phyloP scores from a whole-genome alignment of 768 basidiomycete species.

The Mycena belliarum region DNA sequence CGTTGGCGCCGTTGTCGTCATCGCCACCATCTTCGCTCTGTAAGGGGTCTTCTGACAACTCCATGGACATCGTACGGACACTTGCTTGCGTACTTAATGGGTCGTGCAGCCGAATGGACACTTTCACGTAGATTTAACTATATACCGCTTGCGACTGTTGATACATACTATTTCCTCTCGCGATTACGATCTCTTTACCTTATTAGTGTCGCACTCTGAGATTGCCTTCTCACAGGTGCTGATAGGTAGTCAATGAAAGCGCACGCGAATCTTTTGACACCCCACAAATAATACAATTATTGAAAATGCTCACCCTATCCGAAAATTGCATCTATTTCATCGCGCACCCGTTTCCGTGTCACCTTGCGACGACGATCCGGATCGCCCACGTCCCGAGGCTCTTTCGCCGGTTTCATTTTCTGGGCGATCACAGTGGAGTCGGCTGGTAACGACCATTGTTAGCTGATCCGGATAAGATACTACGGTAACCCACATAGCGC shows the following conservation, averaged over 20 bases:
- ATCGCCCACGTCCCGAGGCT: too few species aligned
- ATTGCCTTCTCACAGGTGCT: constrained; percentile 26
- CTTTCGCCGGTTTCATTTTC: background rate
- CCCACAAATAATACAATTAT: background rate
- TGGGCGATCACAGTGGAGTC: background rate
- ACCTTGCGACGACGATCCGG: constrained; percentile 28
- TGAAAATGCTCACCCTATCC: constrained; percentile 26
- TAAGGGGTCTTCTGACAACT: constrained; percentile 33
- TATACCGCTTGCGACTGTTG: constrained; percentile 30
- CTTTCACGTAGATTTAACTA: constrained; percentile 30
- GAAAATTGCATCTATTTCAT: constrained; percentile 77
- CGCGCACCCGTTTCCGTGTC: constrained; percentile 40
- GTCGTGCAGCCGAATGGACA: constrained; percentile 17
- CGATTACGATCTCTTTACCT: constrained; percentile 16
- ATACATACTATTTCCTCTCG: constrained; percentile 20
- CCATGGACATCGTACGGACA: constrained; percentile 21
- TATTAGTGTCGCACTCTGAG: constrained; percentile 24
- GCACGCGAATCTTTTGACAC: constrained; percentile 18
- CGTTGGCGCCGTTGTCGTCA: constrained; percentile 48
- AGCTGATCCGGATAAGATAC: background rate
- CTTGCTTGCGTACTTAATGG: constrained; percentile 24
- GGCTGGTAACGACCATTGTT: background rate
- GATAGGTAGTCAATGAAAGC: constrained; percentile 23
- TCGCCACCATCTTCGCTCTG: constrained; percentile 50
- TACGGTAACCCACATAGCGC: background rate